phyloP scores from a whole-genome alignment of 768 basidiomycete genomes.

The Panaeolus cyanescens region DNA sequence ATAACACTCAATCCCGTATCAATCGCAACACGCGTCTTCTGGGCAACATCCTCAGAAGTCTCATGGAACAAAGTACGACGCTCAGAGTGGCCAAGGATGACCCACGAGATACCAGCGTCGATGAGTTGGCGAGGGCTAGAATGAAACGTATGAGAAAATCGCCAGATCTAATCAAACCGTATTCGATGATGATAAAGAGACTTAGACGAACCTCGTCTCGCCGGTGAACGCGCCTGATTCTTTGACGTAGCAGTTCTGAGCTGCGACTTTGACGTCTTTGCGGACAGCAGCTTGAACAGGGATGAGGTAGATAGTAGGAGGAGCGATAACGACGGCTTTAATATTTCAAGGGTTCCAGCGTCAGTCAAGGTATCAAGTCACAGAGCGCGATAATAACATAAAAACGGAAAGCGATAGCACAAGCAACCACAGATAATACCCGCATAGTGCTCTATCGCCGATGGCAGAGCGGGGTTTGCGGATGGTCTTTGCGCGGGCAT shows the following conservation, averaged over 20 bases:
- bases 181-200: neutral
- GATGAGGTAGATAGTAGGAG: constrained; percentile 87
- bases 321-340: constrained; percentile 93
- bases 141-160: neutral
- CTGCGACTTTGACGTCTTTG: constrained; percentile 76
- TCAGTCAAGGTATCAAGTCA: too few relatives aligned
- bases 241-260: constrained; percentile 91
- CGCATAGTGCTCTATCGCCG: too few relatives aligned
- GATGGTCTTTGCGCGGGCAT: too few relatives aligned
- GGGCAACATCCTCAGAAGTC: constrained; percentile 77
- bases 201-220: constrained; percentile 76
- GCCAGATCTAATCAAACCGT: neutral
- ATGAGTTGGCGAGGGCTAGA: constrained; percentile 78
- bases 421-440: too few relatives aligned
- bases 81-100: constrained; percentile 96
- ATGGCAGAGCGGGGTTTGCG: too few relatives aligned
- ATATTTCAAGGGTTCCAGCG: too few relatives aligned
- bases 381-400: too few relatives aligned
- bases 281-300: constrained; percentile 62
- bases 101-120: constrained; percentile 87
- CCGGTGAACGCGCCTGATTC: constrained; percentile 92
- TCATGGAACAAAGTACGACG: constrained; percentile 93
- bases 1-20: constrained; percentile 80
- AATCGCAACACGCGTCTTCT: constrained; percentile 85
- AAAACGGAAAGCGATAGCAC: too few relatives aligned